A percentile compares a stretch with the other conserved stretches of the same genome.
phyloP scores from a whole-genome alignment of 208 protist genomes.

The Leishmania aethiopica region DNA sequence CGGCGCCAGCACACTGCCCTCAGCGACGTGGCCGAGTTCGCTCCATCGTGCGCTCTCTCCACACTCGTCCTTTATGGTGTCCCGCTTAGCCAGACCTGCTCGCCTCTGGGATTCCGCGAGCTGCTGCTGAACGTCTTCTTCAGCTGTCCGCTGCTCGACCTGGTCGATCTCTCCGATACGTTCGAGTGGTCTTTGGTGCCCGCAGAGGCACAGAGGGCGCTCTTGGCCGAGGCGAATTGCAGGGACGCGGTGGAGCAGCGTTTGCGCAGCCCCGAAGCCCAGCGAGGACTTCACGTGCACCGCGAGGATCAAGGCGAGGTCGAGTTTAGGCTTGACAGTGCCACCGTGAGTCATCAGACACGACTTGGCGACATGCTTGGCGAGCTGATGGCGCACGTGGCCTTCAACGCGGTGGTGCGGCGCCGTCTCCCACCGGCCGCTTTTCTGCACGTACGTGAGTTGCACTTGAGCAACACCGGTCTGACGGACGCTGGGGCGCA shows the following conservation, averaged over 20 bases:
- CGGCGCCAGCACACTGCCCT: slow-evolving; percentile 21
- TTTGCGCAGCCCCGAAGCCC: slow-evolving; percentile 6
- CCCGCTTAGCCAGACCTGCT: slow-evolving; percentile 63
- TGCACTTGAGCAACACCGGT: slow-evolving; percentile 61
- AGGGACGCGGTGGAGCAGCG: slow-evolving; percentile 17
- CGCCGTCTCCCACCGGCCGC: slow-evolving; percentile 37
- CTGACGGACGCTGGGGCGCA: slow-evolving; percentile 64
- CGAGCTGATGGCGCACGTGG: slow-evolving; percentile 71
- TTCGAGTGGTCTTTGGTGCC: slow-evolving; percentile 55
- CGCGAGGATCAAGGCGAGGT: slow-evolving; percentile 25
- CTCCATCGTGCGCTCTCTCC: slow-evolving; percentile 38
- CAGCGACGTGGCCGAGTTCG: slow-evolving; percentile 32
- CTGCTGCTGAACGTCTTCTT: slow-evolving; percentile 81
- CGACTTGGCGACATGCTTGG: slow-evolving; percentile 65
- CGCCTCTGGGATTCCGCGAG: slow-evolving; percentile 61
- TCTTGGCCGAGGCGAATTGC: slow-evolving; percentile 30
- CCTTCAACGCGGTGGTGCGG: slow-evolving; percentile 52
- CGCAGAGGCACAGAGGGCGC: slow-evolving; percentile 19
- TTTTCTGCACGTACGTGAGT: slow-evolving; percentile 55
- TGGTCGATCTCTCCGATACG: slow-evolving; percentile 60
- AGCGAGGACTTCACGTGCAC: slow-evolving; percentile 24
- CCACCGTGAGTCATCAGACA: slow-evolving; percentile 45
- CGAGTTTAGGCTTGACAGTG: slow-evolving; percentile 48
- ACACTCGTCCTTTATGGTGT: slow-evolving; percentile 52
- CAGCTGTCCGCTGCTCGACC: slow-evolving; percentile 51